Base-by-base conservation (phyloP, 2,329 filamentous ascomycete genomes). In the Scytalidium lignicola region DNA sequence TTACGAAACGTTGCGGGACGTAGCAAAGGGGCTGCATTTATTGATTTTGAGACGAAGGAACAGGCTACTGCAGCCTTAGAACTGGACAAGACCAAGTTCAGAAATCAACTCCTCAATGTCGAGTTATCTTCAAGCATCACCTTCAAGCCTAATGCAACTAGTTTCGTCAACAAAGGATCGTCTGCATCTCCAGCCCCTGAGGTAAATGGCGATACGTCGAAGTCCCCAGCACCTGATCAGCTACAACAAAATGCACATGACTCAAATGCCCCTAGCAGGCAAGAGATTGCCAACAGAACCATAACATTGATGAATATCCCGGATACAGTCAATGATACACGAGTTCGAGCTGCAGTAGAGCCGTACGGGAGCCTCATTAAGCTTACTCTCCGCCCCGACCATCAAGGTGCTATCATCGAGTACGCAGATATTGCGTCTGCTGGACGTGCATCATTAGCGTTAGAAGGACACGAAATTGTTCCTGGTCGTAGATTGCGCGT, bases 281-380 rank as follows among this genome's bases (percentile, higher is more conserved):
- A 65, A 5, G 75, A 82, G 15, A 77, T 80, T 18, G 67, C 74
- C 23, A 80, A 83, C 44, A 83, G 90, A 46, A 93, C 88, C 1
- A 76, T 97, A 44, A 86, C 85, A 9, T 73, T 99, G 22, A 80
- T 96, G 69, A 86, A 91, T 54, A 74, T 99, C 1, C 90, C 93
- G 0, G 93, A 97, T 62, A 97, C 91, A 0, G 82, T 97, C 60
- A 96, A 95, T 56, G 89, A 95, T 61, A 82, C 87, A 1, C 88
- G 91, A 23, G 81, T 99, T 48, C 81, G 81, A 41, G 76, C 83
- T 0, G 72, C 95, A 2, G 82, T 87, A 8, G 85, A 90, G 58
- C 77, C 82, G 1, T 76, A 84, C 41, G 90, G 90, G 1, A 67
- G 76, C 1, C 75, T 96, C 20, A 75, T 84, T 55, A 92, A 91